Evolutionary conservation across 2,329 filamentous ascomycete genomes (phyloP).

Genomic region (Cercospora sojina): DNA sequence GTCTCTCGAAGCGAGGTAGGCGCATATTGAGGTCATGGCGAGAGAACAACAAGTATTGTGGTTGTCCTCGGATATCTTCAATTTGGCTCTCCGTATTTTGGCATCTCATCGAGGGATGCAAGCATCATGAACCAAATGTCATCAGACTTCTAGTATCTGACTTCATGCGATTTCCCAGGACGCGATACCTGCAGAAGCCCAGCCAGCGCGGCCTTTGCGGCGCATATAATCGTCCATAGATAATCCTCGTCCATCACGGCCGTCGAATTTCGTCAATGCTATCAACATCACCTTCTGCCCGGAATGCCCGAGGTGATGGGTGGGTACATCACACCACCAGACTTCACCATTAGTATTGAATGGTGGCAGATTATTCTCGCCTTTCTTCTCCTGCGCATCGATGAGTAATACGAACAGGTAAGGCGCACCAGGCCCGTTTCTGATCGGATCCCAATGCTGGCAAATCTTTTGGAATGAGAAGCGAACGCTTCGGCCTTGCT

Average conservation of each 20-base stretch:
- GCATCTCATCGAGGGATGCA: not conserved
- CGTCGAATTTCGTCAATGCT: conserved; percentile 57
- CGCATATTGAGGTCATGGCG: not conserved
- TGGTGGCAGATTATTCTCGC: conserved; percentile 64
- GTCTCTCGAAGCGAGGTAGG: not conserved
- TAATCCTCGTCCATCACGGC: conserved; percentile 54
- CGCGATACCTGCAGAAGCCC: conserved; percentile 52
- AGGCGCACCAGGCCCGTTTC: conserved; percentile 63
- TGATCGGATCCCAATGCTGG: conserved; percentile 76
- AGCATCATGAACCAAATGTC: not conserved
- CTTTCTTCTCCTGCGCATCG: conserved; percentile 55
- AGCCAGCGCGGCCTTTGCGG: conserved; percentile 48
- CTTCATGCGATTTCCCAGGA: conserved; percentile 54
- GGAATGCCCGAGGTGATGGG: conserved; percentile 63
- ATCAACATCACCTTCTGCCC: conserved; percentile 67
- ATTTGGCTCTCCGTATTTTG: no score
- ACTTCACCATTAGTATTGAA: conserved; percentile 73
- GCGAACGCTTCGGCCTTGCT: conserved; percentile 50
- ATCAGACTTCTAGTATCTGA: not conserved
- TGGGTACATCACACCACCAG: conserved; percentile 75
- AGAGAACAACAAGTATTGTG: not conserved
- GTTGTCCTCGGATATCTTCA: not conserved
- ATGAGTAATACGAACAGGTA: conserved; percentile 70
- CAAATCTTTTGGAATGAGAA: conserved; percentile 82
- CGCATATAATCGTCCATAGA: conserved; percentile 50